Evolutionary conservation across 495 filamentous ascomycete species (phyloP).

Genomic region (Xanthoparmelia taractica): DNA sequence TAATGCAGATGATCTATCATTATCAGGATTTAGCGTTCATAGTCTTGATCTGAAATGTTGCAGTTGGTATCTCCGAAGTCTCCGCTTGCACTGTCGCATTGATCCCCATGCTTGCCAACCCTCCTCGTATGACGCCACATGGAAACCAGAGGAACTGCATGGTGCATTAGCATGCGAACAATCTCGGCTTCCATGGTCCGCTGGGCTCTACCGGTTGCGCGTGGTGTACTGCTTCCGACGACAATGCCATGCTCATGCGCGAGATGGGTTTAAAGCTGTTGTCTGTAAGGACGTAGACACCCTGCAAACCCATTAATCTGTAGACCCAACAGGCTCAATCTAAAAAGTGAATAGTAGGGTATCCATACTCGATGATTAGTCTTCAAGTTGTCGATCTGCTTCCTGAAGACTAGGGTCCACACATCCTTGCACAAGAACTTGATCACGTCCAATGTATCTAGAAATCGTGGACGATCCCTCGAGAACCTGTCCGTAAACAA

Average conservation of each 20-base stretch:
- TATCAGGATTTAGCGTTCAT: conserved; percentile 33
- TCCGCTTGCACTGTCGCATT: conserved; percentile 86
- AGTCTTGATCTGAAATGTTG: conserved; percentile 95
- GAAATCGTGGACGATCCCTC: conserved; percentile 75
- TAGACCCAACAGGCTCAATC: background rate
- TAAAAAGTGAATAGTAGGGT: background rate
- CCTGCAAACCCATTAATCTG: conserved; percentile 40
- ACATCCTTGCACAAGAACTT: conserved; percentile 98
- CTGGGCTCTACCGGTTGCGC: conserved; percentile 63
- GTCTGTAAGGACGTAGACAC: conserved; percentile 93
- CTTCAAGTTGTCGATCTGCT: conserved; percentile 97
- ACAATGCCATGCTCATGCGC: conserved; percentile 72
- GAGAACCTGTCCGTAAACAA: conserved; percentile 59
- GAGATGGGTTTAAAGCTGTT: conserved; percentile 83
- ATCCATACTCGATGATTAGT: conserved; percentile 79
- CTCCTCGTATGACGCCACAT: conserved; percentile 82
- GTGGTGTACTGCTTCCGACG: conserved; percentile 59
- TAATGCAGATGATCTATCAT: background rate
- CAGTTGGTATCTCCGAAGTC: conserved; percentile 72
- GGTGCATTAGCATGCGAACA: background rate
- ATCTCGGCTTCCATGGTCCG: background rate
- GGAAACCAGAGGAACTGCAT: conserved; percentile 72
- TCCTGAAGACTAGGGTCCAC: conserved; percentile 88
- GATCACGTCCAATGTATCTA: conserved; percentile 81
- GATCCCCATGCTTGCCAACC: conserved; percentile 82